Evolutionary conservation across 352 stramenopile genomes (phyloP), one percentile per base, ranked within the genome.

Genomic region (Globisporangium sylvaticum): DNA sequence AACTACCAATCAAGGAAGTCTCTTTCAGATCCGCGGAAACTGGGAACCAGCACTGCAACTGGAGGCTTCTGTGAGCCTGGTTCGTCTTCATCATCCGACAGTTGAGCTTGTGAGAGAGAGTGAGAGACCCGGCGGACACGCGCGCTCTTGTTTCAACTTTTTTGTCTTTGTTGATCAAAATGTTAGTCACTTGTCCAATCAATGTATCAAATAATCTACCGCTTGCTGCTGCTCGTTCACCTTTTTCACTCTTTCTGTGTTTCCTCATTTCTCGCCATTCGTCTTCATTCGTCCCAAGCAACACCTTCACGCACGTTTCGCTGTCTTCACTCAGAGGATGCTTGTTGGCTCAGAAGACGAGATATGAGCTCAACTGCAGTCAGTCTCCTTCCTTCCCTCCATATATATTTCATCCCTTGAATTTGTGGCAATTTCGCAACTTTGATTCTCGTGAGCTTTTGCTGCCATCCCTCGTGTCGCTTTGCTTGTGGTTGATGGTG

Each of bases 121-220:
- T n/a, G 12, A 4, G 37, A 20, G 1, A 14, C 37, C 0, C 12
- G 37, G 12, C 9, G 5, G 1, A 44, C 37, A 1, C 10, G 12
- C 2, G 31, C 42, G 0, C 15, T 20, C 5, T 46, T 9, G 20
- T n/a, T 18, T n/a, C 6, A 31, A 32, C 7, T 58, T 12, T 9
- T 22, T 37, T 29, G 29, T 58, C 25, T 27, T 22, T 58, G 52
- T 58, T 58, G 52, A 58, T 58, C 52, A 22, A 34, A 50, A 7
- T 34, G 52, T 24, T 58, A 58, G 25, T 37, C 25, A 58, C 25
- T 34, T 34, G 5, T n/a, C 52, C 52, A 39, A 39, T 18, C 27
- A 58, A 58, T 56, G 24, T 20, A 37, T 58, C 52, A 25, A 58
- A 58, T 58, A 58, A 34, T 58, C 52, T 37, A 58, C 52, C 22